Conservation (phyloP, 495 filamentous ascomycete genomes). For the Trichoderma virens region DNA sequence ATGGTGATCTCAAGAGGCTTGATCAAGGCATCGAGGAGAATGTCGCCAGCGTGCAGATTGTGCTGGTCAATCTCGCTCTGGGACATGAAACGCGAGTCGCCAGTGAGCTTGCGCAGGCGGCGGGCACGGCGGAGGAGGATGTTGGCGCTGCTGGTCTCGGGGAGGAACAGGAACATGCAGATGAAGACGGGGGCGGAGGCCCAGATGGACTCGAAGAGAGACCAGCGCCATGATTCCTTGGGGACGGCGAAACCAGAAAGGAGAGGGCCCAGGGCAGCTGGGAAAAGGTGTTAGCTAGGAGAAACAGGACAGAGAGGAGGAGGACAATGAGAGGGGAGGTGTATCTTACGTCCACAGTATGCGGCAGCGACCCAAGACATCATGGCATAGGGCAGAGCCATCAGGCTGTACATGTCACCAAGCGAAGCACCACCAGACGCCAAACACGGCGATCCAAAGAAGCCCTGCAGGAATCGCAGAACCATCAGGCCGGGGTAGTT, state of each 20-base stretch:
- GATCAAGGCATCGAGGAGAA: slow-evolving; percentile 52
- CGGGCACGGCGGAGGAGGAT: slow-evolving; percentile 34
- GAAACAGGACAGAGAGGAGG: background rate
- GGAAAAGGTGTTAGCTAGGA: background rate
- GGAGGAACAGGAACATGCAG: slow-evolving; percentile 38
- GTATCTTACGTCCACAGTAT: slow-evolving; percentile 37
- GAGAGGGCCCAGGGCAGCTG: slow-evolving; percentile 48
- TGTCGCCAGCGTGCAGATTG: slow-evolving; percentile 34
- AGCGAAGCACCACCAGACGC: slow-evolving; percentile 70
- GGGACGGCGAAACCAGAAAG: slow-evolving; percentile 58
- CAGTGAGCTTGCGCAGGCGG: slow-evolving; percentile 38
- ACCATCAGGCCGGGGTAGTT: slow-evolving; percentile 68
- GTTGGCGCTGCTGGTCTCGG: slow-evolving; percentile 39
- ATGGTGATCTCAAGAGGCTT: slow-evolving; percentile 56
- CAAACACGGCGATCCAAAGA: slow-evolving; percentile 69
- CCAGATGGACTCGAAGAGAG: slow-evolving; percentile 49
- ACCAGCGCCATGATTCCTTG: slow-evolving; percentile 50
- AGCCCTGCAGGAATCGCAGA: slow-evolving; percentile 65
- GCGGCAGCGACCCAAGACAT: slow-evolving; percentile 49
- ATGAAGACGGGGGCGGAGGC: slow-evolving; percentile 37
- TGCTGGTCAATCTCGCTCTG: slow-evolving; percentile 48
- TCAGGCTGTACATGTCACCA: slow-evolving; percentile 64
- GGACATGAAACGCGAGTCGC: slow-evolving; percentile 34
- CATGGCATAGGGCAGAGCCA: slow-evolving; percentile 64
- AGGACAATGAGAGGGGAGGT: background rate